Evolutionary conservation across 139 green algal species (phyloP).

Genomic region (Chlamydomonas applanata): DNA sequence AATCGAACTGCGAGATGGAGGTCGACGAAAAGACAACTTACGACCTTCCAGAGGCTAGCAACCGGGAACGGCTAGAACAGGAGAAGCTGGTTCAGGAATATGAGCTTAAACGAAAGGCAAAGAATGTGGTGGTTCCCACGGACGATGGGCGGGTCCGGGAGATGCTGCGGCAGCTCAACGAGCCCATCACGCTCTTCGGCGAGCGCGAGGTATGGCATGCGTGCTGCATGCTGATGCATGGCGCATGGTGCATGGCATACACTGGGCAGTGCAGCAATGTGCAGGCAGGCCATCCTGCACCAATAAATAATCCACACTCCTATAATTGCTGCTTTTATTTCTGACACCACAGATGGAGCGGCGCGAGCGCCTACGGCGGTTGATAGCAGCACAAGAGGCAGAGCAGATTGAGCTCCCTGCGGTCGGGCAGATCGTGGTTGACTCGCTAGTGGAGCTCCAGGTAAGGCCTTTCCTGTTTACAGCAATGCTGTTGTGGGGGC

Average conservation of each 20-base stretch:
- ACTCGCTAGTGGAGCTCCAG: constrained; percentile 44
- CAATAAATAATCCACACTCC: not conserved
- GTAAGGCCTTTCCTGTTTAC: too few relatives aligned
- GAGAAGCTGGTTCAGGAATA: constrained; percentile 70
- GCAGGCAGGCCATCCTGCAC: not conserved
- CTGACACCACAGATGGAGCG: constrained; percentile 57
- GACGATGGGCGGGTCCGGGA: constrained; percentile 67
- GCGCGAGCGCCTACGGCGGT: constrained; percentile 79
- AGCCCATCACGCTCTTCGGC: constrained; percentile 96
- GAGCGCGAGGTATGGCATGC: constrained; percentile 73
- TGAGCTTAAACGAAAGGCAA: constrained; percentile 69
- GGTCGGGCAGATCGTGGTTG: constrained; percentile 43
- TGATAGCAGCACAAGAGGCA: constrained; percentile 75
- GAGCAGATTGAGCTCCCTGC: constrained; percentile 33
- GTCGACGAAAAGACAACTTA: not conserved
- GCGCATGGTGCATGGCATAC: not conserved
- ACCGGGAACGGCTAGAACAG: constrained; percentile 51
- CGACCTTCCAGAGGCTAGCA: constrained; percentile 24
- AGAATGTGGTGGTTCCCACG: constrained; percentile 70
- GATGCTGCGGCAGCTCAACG: constrained; percentile 74
- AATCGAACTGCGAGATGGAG: too few relatives aligned
- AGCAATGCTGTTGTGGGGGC: too few relatives aligned
- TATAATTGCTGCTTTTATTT: not conserved
- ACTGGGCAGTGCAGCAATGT: not conserved
- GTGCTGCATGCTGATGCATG: not conserved